Evolutionary conservation across 768 basidiomycete genomes (phyloP).

Genomic region (Floccularia luteovirens): DNA sequence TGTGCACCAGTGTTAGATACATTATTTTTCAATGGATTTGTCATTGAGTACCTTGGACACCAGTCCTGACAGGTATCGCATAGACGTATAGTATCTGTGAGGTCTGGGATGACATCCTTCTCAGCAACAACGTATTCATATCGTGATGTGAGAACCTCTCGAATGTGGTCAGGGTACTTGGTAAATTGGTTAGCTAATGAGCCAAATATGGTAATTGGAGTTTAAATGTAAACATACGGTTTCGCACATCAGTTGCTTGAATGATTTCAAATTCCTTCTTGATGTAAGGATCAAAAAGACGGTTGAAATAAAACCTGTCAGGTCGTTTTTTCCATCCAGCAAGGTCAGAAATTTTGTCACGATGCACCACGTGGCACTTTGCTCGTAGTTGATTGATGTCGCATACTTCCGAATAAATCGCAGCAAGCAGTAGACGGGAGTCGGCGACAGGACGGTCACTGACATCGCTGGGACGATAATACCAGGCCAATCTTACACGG

Average conservation of each 20-base stretch:
- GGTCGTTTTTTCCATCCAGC: slow-evolving; percentile 90
- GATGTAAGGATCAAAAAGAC: slow-evolving; percentile 95
- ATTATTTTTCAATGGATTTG: not conserved
- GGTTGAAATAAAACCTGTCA: slow-evolving; percentile 94
- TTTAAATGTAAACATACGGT: slow-evolving; percentile 52
- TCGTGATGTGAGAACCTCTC: slow-evolving; percentile 65
- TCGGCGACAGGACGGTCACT: slow-evolving; percentile 88
- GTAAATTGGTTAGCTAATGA: slow-evolving; percentile 13
- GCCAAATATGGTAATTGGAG: slow-evolving; percentile 13
- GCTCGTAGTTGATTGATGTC: slow-evolving; percentile 91
- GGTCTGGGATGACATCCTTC: slow-evolving; percentile 85
- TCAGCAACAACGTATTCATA: slow-evolving; percentile 97
- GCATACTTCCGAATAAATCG: slow-evolving; percentile 94
- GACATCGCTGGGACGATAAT: slow-evolving; percentile 95
- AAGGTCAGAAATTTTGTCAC: slow-evolving; percentile 92
- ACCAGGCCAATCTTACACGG: slow-evolving; percentile 90
- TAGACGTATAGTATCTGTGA: slow-evolving; percentile 78
- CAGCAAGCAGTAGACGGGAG: slow-evolving; percentile 41
- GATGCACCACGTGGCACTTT: slow-evolving; percentile 89
- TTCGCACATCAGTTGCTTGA: slow-evolving; percentile 76
- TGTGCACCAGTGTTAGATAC: slow-evolving; percentile 21
- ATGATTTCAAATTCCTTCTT: slow-evolving; percentile 98
- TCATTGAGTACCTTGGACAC: slow-evolving; percentile 70
- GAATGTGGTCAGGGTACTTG: slow-evolving; percentile 76
- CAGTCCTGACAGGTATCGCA: slow-evolving; percentile 85